Evolutionary conservation across 2,329 filamentous ascomycete species (phyloP), one percentile per base, ranked within the genome.

Genomic region (Aspergillus sp.): DNA sequence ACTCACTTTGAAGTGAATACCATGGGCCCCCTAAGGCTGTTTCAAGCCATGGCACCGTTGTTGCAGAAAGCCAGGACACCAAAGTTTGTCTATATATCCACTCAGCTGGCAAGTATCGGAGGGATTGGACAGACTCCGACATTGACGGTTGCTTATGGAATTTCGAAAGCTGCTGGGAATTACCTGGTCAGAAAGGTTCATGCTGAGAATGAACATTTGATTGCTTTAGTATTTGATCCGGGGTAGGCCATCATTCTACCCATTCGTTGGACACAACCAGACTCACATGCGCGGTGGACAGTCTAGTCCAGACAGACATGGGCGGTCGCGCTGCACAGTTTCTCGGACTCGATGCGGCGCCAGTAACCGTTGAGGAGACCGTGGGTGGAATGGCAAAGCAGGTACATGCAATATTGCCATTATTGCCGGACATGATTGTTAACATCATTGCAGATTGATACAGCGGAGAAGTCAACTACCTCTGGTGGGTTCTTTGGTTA

Each of bases 1-100:
- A 64, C 69, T 1, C 74, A 80, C 62, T 64, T 81, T 42, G 63
- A 74, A 0, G 62, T 78, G 44, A 84, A 84, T 61, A 64, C 74
- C 11, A 57, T 73, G 12, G 66, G 65, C 0, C 64, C 66, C 0
- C 59, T 74, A 1, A 44, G 64, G 9, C 61, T 74, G 17, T 74
- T 69, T 60, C 61, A 76, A 53, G 76, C 72, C 0, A 58, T 73
- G 3, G 68, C 67, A 62, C 68, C 74, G 0, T 65, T 81, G 0
- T 62, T 82, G 49, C 54, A 1, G 30, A 43, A 45, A 5, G 44
- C 43, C 6, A 30, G 8, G 0, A 17, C 2, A 3, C 51, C 58
- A 9, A 75, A 75, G 48, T 71, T 76, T 20, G 62, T 76, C 42
- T 72, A 71, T 39, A 63, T 78, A 3, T 71, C 71, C 1, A 76